Percentiles rank a stretch among this genome's conserved stretches.
Evolutionary conservation across 2,329 filamentous ascomycete genomes (phyloP).

Genomic region (Monilinia vaccinii-corymbosi): DNA sequence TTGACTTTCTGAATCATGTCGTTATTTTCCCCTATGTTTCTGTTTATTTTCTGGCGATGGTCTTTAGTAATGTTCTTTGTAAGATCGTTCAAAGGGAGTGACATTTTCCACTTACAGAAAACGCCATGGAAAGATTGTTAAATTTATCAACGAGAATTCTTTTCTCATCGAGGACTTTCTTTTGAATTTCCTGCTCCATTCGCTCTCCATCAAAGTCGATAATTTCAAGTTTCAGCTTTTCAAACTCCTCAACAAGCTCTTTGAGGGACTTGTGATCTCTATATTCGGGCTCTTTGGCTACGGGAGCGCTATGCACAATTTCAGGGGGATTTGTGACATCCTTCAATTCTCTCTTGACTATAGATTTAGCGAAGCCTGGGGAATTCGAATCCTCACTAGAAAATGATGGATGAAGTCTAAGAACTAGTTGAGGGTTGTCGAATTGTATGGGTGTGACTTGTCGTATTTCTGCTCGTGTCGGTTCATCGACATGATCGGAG

Average conservation of each 20-base stretch:
- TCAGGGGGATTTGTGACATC: not conserved
- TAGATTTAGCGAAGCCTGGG: not conserved
- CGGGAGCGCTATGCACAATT: not conserved
- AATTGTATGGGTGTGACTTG: not conserved
- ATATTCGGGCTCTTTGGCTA: not conserved
- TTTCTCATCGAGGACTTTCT: not conserved
- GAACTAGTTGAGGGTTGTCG: not conserved
- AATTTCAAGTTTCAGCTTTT: not conserved
- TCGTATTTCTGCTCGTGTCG: not conserved
- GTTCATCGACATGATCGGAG: not conserved
- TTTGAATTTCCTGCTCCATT: not conserved
- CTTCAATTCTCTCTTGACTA: not conserved
- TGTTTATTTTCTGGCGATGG: not conserved
- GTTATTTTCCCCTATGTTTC: not conserved
- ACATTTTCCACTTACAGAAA: not conserved
- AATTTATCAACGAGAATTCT: not conserved
- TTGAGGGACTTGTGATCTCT: not conserved
- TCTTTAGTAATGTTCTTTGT: not conserved
- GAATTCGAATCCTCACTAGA: not conserved
- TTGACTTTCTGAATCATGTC: not conserved
- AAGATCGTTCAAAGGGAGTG: too few species aligned
- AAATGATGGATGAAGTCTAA: not conserved
- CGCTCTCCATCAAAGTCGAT: not conserved
- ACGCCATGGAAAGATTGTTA: not conserved
- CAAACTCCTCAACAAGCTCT: not conserved